Evolutionary conservation across 2,329 filamentous ascomycete species (phyloP), one percentile per base, ranked within the genome.

Genomic region (Emmonsiellopsis sp.): DNA sequence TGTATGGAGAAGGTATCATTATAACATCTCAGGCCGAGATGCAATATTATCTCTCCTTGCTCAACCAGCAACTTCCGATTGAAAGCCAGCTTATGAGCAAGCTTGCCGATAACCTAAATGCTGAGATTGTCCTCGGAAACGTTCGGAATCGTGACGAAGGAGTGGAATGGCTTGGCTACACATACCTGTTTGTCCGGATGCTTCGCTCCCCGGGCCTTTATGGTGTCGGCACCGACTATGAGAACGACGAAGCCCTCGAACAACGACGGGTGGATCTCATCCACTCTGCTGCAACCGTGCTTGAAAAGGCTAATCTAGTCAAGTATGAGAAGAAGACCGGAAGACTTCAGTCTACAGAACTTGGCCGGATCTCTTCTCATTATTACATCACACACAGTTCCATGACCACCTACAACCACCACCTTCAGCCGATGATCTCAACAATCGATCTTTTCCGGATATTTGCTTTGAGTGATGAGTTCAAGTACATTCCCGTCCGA

Each of bases 151-250:
- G 94, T 55, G 92, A 98, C 61, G 93, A 98, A 66, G 93, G 87
- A 61, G 93, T 98, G n/a, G 91, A 98, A 67, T 98, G 93, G 93
- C 81, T 98, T 35, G 92, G 93, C 10, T 98, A 98, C 70, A 96
- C 92, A 0, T 98, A 98, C 69, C 82, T 98, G 15, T 98, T 95
- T 65, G 89, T 98, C 52, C 87, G 93, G 49, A 98, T 98, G 93
- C 80, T 98, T 58, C 85, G 93, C 32, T 96, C 92, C 2, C 93
- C 93, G 37, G 92, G 89, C 0, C 75, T 98, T 10, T 98, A 98
- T 68, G 92, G 93, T 65, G 93, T 98, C 50, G 93, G 93, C 4
- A 84, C 91, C 9, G 94, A 98, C 63, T 98, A 97, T 62, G 90
- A 95, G 63, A 85, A 94, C 53, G 93, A 98, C 60, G 87, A 87